phyloP scores from a whole-genome alignment of 768 basidiomycete genomes.

The Phanerodontia chrysosporium region DNA sequence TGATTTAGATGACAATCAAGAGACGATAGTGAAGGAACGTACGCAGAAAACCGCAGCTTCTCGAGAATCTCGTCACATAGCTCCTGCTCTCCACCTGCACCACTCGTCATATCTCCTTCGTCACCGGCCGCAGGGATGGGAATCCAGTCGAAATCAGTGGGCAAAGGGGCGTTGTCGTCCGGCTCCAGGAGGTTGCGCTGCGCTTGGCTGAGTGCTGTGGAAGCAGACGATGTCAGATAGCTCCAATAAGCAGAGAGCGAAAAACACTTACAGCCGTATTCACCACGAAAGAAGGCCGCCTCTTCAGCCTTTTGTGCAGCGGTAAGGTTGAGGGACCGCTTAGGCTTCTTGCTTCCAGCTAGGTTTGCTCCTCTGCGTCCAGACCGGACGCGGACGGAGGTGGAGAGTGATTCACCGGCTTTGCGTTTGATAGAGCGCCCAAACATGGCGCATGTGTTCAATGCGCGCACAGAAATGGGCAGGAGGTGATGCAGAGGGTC shows the following conservation, averaged over 20 bases:
- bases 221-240: neutral
- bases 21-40: neutral
- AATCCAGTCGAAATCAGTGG: neutral
- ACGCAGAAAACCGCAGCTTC: neutral
- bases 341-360: no score
- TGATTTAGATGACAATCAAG: neutral
- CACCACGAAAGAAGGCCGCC: neutral
- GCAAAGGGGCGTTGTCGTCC: neutral
- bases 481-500: no score
- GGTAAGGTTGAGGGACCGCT: neutral
- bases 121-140: conserved; percentile 4
- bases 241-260: neutral
- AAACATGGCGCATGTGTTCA: no score
- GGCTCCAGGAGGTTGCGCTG: neutral
- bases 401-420: no score
- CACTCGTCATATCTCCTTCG: neutral
- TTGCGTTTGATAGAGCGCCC: no score
- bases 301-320: neutral
- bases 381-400: no score
- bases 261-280: neutral
- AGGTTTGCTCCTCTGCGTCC: no score
- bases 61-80: neutral
- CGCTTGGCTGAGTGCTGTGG: neutral
- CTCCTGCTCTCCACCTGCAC: neutral
- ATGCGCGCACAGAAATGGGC: no score